phyloP scores from a whole-genome alignment of 1,284 basidiomycete genomes.

The Amylostereum chailletii region DNA sequence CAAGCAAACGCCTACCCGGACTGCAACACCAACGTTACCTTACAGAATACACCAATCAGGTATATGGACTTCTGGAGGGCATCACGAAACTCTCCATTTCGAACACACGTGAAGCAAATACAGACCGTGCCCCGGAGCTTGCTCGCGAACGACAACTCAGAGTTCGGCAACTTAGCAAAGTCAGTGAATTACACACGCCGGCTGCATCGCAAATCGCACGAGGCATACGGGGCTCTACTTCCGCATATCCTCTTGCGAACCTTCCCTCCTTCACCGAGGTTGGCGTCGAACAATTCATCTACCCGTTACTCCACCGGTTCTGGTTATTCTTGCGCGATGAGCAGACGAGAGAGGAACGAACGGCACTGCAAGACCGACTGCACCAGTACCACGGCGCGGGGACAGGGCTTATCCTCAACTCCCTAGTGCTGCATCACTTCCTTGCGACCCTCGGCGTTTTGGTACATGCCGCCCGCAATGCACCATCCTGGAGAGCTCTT shows the following conservation, averaged over 20 bases:
- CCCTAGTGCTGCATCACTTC: slow-evolving; percentile 67
- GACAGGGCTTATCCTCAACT: slow-evolving; percentile 71
- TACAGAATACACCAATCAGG: slow-evolving; percentile 24
- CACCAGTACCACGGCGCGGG: slow-evolving; percentile 64
- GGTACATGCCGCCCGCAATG: slow-evolving; percentile 72
- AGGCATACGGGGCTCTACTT: slow-evolving; percentile 13
- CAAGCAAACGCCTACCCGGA: slow-evolving; percentile 72
- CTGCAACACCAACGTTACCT: slow-evolving; percentile 64
- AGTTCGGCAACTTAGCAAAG: slow-evolving; percentile 39
- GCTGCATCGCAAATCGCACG: slow-evolving; percentile 7
- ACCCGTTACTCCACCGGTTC: slow-evolving; percentile 84
- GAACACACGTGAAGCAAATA: slow-evolving; percentile 38
- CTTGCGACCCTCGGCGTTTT: slow-evolving; percentile 75
- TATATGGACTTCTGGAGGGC: slow-evolving; percentile 48
- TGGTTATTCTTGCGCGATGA: slow-evolving; percentile 85
- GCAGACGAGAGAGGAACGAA: slow-evolving; percentile 63
- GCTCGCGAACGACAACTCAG: slow-evolving; percentile 71
- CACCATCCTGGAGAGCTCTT: slow-evolving; percentile 71
- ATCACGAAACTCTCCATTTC: slow-evolving; percentile 54
- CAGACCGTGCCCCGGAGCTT: slow-evolving; percentile 47
- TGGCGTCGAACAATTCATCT: slow-evolving; percentile 80
- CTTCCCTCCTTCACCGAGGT: slow-evolving; percentile 56
- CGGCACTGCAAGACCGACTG: slow-evolving; percentile 36
- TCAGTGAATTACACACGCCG: slow-evolving; percentile 32
- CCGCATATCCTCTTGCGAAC: slow-evolving; percentile 17